These are phyloP conservation scores for Magnolia sinica DNA, from an alignment of 164 flowering plant species.

Conservation along the genomic window DNA sequence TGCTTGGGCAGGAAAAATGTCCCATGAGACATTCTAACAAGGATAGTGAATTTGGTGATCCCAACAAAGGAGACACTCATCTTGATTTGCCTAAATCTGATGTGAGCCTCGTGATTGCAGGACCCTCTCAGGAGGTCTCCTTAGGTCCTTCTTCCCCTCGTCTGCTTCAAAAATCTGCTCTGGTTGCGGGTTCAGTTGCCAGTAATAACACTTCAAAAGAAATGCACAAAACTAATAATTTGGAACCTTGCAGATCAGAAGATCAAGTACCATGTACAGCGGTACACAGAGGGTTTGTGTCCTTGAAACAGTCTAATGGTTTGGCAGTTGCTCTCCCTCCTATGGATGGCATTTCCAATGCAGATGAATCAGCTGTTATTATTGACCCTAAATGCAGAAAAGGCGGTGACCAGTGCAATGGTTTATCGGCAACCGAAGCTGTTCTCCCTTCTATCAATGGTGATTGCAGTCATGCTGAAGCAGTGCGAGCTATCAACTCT, in stretches of 20 bases:
- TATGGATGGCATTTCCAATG: slow-evolving; percentile 15
- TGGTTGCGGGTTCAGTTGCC: slow-evolving; percentile 13
- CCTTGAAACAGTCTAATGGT: slow-evolving; percentile 38
- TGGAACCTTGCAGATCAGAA: slow-evolving; percentile 16
- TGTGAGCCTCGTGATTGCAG: slow-evolving; percentile 10
- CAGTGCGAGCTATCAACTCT: slow-evolving; percentile 10
- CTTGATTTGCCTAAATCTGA: slow-evolving; percentile 18
- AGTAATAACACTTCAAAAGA: slow-evolving; percentile 13
- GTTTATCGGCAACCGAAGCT: slow-evolving; percentile 15
- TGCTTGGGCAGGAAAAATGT: slow-evolving; percentile 16
- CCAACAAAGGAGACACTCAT: slow-evolving; percentile 14
- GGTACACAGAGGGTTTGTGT: slow-evolving; percentile 18
- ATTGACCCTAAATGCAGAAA: slow-evolving; percentile 16
- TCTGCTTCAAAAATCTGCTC: slow-evolving; percentile 16
- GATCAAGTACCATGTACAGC: slow-evolving; percentile 16
- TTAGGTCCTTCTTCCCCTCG: slow-evolving; percentile 14
- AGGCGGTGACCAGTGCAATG: slow-evolving; percentile 17
- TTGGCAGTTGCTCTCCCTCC: slow-evolving; percentile 15
- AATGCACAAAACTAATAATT: slow-evolving; percentile 15
- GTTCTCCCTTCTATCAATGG: slow-evolving; percentile 15
- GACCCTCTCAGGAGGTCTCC: slow-evolving; percentile 14
- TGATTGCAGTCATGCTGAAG: slow-evolving; percentile 12
- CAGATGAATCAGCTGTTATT: slow-evolving; percentile 13
- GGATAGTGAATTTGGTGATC: slow-evolving; percentile 10
- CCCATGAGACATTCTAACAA: slow-evolving; percentile 10